These are phyloP conservation scores for Bifiguratus adelaidae DNA, from an alignment of 192 early-diverging fungal genomes.

Conservation along the genomic window DNA sequence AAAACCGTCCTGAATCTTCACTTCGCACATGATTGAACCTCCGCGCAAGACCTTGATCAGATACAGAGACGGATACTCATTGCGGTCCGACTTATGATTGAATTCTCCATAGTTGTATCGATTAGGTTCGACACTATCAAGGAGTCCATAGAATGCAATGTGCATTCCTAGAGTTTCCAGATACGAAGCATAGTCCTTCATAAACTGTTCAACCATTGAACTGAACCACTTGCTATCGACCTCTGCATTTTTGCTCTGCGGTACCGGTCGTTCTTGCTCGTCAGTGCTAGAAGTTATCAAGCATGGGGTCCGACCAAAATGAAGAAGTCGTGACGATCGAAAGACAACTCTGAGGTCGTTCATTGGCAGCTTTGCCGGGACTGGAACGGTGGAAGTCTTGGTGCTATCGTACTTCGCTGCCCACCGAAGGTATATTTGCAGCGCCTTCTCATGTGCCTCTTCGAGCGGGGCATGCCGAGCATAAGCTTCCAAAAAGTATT, in stretches of 20 bases:
- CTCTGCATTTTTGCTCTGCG: too few species aligned
- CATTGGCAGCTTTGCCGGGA: conserved; percentile 22
- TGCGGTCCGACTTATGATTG: too few species aligned
- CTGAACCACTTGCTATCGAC: conserved; percentile 31
- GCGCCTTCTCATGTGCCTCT: conserved; percentile 40
- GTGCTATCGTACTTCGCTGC: conserved; percentile 27
- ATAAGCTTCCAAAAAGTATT: conserved; percentile 37
- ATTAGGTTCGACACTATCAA: conserved; percentile 22
- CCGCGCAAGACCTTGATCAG: conserved; percentile 39
- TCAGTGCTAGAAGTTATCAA: too few species aligned
- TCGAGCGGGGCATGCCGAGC: conserved; percentile 28
- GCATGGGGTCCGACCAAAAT: conserved; percentile 45
- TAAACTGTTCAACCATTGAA: conserved; percentile 29
- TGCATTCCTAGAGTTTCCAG: conserved; percentile 49
- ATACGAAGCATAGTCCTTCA: conserved; percentile 43
- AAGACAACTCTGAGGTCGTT: conserved; percentile 37
- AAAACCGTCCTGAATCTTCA: conserved; percentile 40
- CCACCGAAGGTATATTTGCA: conserved; percentile 45
- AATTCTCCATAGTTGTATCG: conserved; percentile 22
- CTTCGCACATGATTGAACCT: conserved; percentile 49
- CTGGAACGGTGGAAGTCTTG: conserved; percentile 8
- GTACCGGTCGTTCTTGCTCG: too few species aligned
- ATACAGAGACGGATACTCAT: conserved; percentile 31
- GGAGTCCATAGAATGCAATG: conserved; percentile 35
- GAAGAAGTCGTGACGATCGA: conserved; percentile 39